phyloP scores from a whole-genome alignment of 345 rosid genomes.

The Litchi chinensis region DNA sequence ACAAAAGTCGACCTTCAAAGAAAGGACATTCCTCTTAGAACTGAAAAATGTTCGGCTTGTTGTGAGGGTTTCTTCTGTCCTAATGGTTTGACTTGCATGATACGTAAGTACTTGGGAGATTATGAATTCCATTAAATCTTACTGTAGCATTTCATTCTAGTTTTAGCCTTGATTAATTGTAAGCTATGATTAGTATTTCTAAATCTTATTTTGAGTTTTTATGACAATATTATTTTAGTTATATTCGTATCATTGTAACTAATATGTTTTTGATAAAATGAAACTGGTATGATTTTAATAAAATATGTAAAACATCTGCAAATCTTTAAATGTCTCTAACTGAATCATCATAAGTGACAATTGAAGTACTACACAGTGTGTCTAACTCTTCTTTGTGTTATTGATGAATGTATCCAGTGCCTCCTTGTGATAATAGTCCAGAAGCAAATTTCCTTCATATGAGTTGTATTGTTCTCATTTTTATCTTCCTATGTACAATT shows the following conservation, averaged over 20 bases:
- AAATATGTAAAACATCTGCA: neutral
- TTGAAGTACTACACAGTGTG: neutral
- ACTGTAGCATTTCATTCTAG: neutral
- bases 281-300: neutral
- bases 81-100: constrained; percentile 96
- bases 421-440: neutral
- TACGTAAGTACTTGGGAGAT: constrained; percentile 60
- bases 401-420: neutral
- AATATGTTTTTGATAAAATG: neutral
- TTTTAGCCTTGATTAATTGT: neutral
- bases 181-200: neutral
- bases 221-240: neutral
- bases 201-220: constrained; percentile 4
- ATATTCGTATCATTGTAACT: neutral
- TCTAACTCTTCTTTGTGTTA: neutral
- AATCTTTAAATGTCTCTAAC: neutral
- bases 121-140: neutral
- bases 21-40: constrained; percentile 59
- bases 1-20: constrained; percentile 53
- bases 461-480: neutral
- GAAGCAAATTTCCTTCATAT: too few relatives aligned
- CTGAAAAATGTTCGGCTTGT: constrained; percentile 56
- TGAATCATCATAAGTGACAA: neutral
- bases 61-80: constrained; percentile 99
- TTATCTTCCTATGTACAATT: neutral